Evolutionary conservation across 352 stramenopile genomes (phyloP), one percentile per base, ranked within the genome.

Genomic region (Globisporangium okanoganense): DNA sequence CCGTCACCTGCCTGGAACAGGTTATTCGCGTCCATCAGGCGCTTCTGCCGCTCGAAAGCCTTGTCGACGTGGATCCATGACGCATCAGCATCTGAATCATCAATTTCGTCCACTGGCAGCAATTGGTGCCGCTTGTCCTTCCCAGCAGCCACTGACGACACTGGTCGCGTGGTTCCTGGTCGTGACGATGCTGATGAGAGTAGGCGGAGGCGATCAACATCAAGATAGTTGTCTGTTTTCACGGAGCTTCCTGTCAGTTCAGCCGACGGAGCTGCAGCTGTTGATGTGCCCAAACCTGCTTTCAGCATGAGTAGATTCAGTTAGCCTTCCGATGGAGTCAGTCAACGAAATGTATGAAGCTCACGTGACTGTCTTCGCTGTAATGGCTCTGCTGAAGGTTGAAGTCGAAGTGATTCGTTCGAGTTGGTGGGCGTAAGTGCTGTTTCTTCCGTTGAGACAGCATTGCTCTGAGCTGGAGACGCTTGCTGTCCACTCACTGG

Each of bases 1-100:
- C 77, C 88, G 53, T 96, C 88, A 0, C 75, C 81, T 36, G 66
- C 43, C 7, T 80, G 65, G 49, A 95, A 95, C 2, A 70, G 25
- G n/a, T 41, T 64, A 18, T 22, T 60, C 0, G 58, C 58, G n/a
- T 65, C 45, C n/a, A 70, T 41, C 2, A 70, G 14, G 12, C 59
- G 67, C 10, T 70, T 51, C 31, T 66, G 59, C 0, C 70, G 55
- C 56, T 85, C 75, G 0, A 55, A 9, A 10, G 38, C 53, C 2
- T 81, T 71, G 50, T 87, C 79, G n/a, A 82, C 67, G 36, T 53
- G 53, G 16, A 84, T 67, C 75, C 73, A 82, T 38, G 69, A 45
- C 13, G 41, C 20, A 16, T 56, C 40, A 16, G 20, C 1, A 10
- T 66, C 49, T 5, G 18, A 16, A 18, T 57, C 63, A 24, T 71